These are phyloP conservation scores for Neurospora sublineolata DNA, from an alignment of 495 filamentous ascomycete species.

Conservation along the genomic window DNA sequence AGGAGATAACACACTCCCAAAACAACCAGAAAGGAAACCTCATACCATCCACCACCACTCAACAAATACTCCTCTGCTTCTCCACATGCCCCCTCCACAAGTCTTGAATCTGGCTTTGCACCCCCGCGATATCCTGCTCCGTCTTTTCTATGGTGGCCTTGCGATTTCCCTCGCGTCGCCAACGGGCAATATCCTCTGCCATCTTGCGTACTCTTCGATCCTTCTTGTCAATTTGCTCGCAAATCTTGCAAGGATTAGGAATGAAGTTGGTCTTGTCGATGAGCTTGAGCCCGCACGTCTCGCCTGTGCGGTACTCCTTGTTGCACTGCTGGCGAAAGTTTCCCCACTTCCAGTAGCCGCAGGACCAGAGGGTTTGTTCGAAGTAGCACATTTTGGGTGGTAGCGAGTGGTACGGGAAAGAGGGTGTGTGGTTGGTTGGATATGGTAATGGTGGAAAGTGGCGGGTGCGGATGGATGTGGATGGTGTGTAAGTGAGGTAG, in stretches of 20 bases:
- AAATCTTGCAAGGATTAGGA: slow-evolving; percentile 61
- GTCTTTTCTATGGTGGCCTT: slow-evolving; percentile 74
- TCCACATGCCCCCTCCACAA: slow-evolving; percentile 38
- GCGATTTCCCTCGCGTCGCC: slow-evolving; percentile 63
- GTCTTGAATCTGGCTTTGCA: slow-evolving; percentile 51
- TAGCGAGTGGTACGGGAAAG: background rate
- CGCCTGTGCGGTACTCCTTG: slow-evolving; percentile 92
- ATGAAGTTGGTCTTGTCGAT: slow-evolving; percentile 57
- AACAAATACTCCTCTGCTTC: slow-evolving; percentile 15
- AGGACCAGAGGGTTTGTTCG: slow-evolving; percentile 51
- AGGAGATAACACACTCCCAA: background rate
- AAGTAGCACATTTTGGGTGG: slow-evolving; percentile 49
- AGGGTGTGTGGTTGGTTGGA: background rate
- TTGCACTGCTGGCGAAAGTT: slow-evolving; percentile 90
- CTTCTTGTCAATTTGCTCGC: slow-evolving; percentile 88
- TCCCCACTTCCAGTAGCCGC: slow-evolving; percentile 93
- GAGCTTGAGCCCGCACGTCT: slow-evolving; percentile 95
- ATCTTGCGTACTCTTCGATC: slow-evolving; percentile 63
- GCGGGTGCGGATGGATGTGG: background rate
- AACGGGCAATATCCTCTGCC: slow-evolving; percentile 65
- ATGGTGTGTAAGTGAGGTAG: background rate
- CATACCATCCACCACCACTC: background rate
- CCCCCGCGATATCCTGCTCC: slow-evolving; percentile 50
- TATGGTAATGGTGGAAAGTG: background rate
- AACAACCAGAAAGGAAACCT: background rate